A percentile compares a stretch with the other conserved stretches of the same genome.
These are phyloP conservation scores for Echinochloa phyllopogon DNA, from an alignment of 176 grass and related monocot genomes.

Conservation along the genomic window DNA sequence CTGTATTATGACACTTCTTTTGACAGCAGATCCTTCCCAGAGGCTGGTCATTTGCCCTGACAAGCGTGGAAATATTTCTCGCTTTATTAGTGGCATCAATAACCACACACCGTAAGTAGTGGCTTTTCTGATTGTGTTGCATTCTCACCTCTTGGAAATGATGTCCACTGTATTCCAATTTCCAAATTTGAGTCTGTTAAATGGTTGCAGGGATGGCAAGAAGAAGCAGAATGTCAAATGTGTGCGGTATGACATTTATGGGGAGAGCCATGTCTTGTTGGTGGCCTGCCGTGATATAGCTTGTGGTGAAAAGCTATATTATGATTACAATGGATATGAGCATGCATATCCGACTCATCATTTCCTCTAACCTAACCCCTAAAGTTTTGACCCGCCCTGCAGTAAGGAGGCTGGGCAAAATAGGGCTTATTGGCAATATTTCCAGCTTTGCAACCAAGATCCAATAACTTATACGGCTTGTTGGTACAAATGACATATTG, in stretches of 20 bases:
- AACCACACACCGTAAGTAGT: slow-evolving; percentile 80
- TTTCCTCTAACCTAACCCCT: slow-evolving; percentile 59
- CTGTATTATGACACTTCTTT: slow-evolving; percentile 90
- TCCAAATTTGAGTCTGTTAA: slow-evolving; percentile 33
- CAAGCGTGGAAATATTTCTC: slow-evolving; percentile 77
- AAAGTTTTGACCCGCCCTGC: slow-evolving; percentile 34
- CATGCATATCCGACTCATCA: slow-evolving; percentile 87
- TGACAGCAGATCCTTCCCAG: slow-evolving; percentile 57
- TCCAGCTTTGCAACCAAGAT: slow-evolving; percentile 48
- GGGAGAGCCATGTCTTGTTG: slow-evolving; percentile 82
- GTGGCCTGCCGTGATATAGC: slow-evolving; percentile 88
- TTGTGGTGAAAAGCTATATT: slow-evolving; percentile 87
- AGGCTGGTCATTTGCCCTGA: slow-evolving; percentile 84
- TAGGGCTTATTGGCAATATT: slow-evolving; percentile 45
- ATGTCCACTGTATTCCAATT: neutral
- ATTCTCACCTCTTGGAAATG: slow-evolving; percentile 16
- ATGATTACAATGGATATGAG: slow-evolving; percentile 94
- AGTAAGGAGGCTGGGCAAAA: slow-evolving; percentile 34
- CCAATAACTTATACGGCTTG: slow-evolving; percentile 28
- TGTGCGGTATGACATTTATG: slow-evolving; percentile 81
- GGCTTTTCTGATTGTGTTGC: neutral
- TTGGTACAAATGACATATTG: slow-evolving; percentile 25
- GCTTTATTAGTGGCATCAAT: slow-evolving; percentile 92
- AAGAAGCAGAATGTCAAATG: slow-evolving; percentile 96
- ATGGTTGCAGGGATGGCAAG: slow-evolving; percentile 77